Evolutionary conservation across 202 grass and related monocot species (phyloP).

Genomic region (Alloteropsis angusta): DNA sequence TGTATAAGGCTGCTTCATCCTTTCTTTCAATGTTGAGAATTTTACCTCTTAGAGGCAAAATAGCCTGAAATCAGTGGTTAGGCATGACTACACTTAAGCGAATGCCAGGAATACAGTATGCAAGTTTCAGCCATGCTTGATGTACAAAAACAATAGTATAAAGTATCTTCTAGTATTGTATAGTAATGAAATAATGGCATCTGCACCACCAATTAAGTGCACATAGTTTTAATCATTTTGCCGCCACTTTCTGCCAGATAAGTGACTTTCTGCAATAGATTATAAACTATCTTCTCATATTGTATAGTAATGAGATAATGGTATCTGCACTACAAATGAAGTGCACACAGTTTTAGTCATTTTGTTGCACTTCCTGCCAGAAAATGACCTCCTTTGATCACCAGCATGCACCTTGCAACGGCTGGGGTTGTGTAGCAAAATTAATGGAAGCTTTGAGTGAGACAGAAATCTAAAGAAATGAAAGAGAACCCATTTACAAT

Average conservation of each 20-base stretch:
- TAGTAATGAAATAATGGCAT: background rate
- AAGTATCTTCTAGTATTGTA: background rate
- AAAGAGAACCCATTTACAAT: background rate
- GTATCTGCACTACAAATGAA: background rate
- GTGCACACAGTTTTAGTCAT: background rate
- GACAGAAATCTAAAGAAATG: background rate
- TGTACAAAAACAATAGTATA: background rate
- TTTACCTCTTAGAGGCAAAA: slow-evolving; percentile 92
- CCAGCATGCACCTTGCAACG: background rate
- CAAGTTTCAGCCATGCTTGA: background rate
- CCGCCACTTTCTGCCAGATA: background rate
- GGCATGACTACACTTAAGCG: slow-evolving; percentile 15
- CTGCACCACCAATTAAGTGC: background rate
- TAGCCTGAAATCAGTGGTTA: slow-evolving; percentile 60
- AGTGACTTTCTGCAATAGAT: background rate
- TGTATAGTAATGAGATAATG: background rate
- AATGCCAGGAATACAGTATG: background rate
- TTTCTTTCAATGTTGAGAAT: slow-evolving; percentile 96
- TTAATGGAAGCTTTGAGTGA: background rate
- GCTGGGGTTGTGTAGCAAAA: background rate
- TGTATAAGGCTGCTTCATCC: slow-evolving; percentile 94
- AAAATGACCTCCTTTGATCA: background rate
- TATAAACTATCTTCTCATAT: background rate
- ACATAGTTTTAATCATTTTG: background rate
- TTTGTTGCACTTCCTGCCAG: background rate